Percentiles rank a stretch among this genome's conserved stretches.
Conservation (phyloP, 192 early-diverging fungal species). For the Geranomyces variabilis region DNA sequence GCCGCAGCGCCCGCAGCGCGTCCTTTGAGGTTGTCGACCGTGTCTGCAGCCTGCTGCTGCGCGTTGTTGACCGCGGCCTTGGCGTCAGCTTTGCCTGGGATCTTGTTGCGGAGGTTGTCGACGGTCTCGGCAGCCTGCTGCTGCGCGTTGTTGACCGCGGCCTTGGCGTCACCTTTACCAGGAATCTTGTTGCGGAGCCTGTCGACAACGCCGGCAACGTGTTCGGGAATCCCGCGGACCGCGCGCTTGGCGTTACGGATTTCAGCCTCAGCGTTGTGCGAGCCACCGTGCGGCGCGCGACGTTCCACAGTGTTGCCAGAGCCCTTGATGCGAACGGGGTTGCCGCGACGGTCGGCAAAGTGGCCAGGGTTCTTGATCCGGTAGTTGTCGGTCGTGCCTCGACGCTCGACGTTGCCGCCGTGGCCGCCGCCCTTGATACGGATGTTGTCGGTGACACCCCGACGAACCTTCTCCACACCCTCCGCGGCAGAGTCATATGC, state of each 20-base stretch:
- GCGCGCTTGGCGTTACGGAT: slow-evolving; percentile 6
- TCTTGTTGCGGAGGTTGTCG: not conserved
- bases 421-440: no score
- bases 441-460: no score
- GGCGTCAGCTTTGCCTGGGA: no score
- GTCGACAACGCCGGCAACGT: not conserved
- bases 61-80: not conserved
- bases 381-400: no score
- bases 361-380: no score
- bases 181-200: not conserved
- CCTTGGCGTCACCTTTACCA: not conserved
- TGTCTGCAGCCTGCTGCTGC: not conserved
- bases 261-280: not conserved
- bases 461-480: no score
- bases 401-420: no score
- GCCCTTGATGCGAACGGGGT: no score
- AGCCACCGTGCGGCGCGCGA: not conserved
- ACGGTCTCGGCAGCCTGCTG: not conserved
- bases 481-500: not conserved
- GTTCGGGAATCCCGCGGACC: not conserved
- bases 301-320: no score
- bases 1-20: not conserved
- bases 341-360: no score
- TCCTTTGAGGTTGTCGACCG: not conserved
- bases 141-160: not conserved